Conservation (phyloP, 306 rosid species). For the Medicago ruthenica region DNA sequence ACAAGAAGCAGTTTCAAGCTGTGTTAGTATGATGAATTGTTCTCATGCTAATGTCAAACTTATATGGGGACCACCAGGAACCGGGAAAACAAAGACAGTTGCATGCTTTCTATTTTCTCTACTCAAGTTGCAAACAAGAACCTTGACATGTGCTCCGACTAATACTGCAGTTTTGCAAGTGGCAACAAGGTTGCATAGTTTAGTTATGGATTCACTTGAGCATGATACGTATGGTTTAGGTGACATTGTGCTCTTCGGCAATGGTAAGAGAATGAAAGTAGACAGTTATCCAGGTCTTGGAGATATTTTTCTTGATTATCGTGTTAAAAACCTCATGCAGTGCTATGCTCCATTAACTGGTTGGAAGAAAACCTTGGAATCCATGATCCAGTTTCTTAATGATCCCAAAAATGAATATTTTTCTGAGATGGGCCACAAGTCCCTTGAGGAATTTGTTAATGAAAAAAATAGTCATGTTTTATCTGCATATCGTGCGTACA, state of each 20-base stretch:
- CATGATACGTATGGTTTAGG: slow-evolving; percentile 38
- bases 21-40: slow-evolving; percentile 43
- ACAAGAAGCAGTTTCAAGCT: slow-evolving; percentile 48
- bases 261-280: slow-evolving; percentile 39
- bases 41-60: slow-evolving; percentile 42
- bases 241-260: slow-evolving; percentile 48
- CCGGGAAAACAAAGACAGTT: slow-evolving; percentile 65
- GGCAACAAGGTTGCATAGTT: not conserved
- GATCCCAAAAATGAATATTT: slow-evolving; percentile 26
- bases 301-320: slow-evolving; percentile 45
- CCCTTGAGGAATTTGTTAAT: not conserved
- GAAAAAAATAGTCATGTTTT: not conserved
- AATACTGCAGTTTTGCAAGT: slow-evolving; percentile 27
- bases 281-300: not conserved
- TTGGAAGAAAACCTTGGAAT: slow-evolving; percentile 39
- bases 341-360: slow-evolving; percentile 35
- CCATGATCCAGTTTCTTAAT: slow-evolving; percentile 24
- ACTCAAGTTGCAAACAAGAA: not conserved
- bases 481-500: not conserved
- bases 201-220: slow-evolving; percentile 10
- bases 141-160: not conserved
- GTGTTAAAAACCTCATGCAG: not conserved
- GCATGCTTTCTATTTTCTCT: slow-evolving; percentile 21
- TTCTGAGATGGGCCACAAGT: not conserved
- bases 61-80: slow-evolving; percentile 74